These are phyloP conservation scores for Phytophthora fragariae DNA, from an alignment of 352 stramenopile species.

Conservation along the genomic window DNA sequence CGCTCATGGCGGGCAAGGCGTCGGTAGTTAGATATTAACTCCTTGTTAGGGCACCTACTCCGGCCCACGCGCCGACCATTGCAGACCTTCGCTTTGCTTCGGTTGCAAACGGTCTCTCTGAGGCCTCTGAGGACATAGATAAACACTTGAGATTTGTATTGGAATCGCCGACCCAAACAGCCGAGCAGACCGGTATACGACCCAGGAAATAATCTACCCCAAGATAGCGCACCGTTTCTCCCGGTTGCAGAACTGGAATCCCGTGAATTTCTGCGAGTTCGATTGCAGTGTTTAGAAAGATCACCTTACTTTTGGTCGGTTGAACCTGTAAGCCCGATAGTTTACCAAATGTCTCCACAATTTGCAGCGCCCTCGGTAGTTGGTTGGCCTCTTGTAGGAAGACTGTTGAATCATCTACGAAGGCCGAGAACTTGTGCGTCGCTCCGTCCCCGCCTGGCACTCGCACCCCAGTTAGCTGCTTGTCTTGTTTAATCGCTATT, in stretches of 20 bases:
- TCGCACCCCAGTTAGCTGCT: background rate
- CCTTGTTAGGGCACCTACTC: too few species aligned
- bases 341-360: background rate
- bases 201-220: too few species aligned
- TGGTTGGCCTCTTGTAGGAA: background rate
- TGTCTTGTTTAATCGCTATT: background rate
- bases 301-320: background rate
- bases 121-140: too few species aligned
- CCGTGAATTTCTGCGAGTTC: too few species aligned
- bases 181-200: too few species aligned
- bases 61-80: too few species aligned
- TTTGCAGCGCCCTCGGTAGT: background rate
- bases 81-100: too few species aligned
- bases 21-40: too few species aligned
- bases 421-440: conserved; percentile 1
- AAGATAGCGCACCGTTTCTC: background rate
- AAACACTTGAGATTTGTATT: too few species aligned
- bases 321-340: background rate
- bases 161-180: too few species aligned
- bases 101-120: too few species aligned
- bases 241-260: background rate
- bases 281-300: background rate
- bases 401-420: conserved; percentile 11
- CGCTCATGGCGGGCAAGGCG: too few species aligned
- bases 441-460: background rate